These are phyloP conservation scores for Apiotrichum gamsii DNA, from an alignment of 1,284 basidiomycete genomes.

Conservation along the genomic window DNA sequence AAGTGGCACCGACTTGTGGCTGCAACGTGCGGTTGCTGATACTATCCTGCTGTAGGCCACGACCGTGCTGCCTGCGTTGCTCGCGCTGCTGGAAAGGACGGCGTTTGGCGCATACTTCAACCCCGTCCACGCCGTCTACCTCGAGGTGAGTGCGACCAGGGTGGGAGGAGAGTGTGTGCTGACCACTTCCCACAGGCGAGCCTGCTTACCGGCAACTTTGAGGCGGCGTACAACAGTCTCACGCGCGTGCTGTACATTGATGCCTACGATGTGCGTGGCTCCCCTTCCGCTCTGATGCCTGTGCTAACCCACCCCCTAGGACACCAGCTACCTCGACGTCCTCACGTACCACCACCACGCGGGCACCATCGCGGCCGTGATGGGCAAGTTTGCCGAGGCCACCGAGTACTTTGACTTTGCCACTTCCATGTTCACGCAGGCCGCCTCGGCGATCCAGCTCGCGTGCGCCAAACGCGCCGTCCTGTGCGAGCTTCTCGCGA, in stretches of 20 bases:
- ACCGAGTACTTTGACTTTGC: constrained; percentile 29
- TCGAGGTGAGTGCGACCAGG: constrained; percentile 30
- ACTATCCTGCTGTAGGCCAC: background rate
- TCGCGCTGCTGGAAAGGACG: too few relatives aligned
- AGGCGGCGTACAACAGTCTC: background rate
- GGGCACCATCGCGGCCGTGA: constrained; percentile 29
- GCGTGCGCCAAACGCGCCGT: constrained; percentile 39
- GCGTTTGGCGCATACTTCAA: constrained; percentile 18
- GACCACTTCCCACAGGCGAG: constrained; percentile 15
- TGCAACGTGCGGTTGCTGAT: too few relatives aligned
- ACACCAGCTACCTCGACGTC: constrained; percentile 32
- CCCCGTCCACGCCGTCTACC: constrained; percentile 29
- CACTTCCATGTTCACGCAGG: constrained; percentile 26
- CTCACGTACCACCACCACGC: constrained; percentile 42
- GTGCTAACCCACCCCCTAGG: background rate
- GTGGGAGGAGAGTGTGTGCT: constrained; percentile 17
- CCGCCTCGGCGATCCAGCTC: constrained; percentile 37
- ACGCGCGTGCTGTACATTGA: constrained; percentile 15
- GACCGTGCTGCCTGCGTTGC: too few relatives aligned
- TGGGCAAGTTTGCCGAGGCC: constrained; percentile 23
- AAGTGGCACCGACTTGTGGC: too few relatives aligned
- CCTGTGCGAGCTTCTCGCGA: constrained; percentile 34
- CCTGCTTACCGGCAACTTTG: constrained; percentile 8
- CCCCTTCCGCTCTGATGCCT: too few relatives aligned
- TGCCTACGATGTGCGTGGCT: constrained; percentile 23